Percentiles rank a stretch among this genome's conserved stretches.
Evolutionary conservation across 2,329 filamentous ascomycete species (phyloP).

Genomic region (Sclerotinia subarctica): DNA sequence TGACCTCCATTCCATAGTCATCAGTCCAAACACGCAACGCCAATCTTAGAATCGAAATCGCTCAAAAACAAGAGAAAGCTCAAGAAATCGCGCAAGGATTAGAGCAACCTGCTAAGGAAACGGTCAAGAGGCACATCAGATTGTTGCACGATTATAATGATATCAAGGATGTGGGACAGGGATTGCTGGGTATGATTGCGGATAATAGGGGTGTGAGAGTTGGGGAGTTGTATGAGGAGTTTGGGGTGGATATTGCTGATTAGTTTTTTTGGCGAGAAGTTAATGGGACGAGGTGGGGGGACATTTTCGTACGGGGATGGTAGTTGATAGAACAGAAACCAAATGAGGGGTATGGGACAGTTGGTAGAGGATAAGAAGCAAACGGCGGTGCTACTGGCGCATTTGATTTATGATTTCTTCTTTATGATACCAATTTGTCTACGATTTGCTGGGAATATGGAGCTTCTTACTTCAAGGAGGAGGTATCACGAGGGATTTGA

Average conservation of each 20-base stretch:
- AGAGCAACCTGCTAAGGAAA: constrained; percentile 42
- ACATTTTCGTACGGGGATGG: not conserved
- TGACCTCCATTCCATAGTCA: constrained; percentile 35
- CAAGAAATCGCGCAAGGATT: constrained; percentile 39
- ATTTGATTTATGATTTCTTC: not conserved
- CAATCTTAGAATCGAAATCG: constrained; percentile 42
- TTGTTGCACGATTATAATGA: constrained; percentile 68
- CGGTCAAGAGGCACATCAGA: constrained; percentile 61
- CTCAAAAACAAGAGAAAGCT: constrained; percentile 37
- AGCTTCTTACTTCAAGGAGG: too few relatives aligned
- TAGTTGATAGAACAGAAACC: not conserved
- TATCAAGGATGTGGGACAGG: constrained; percentile 65
- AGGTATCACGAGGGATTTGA: not conserved
- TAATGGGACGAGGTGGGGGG: not conserved
- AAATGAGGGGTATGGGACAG: not conserved
- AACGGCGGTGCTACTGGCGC: too few relatives aligned
- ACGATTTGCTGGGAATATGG: not conserved
- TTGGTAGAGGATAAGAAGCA: not conserved
- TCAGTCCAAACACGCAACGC: constrained; percentile 46
- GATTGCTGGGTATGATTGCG: constrained; percentile 64
- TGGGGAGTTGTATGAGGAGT: constrained; percentile 39
- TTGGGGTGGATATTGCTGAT: constrained; percentile 38
- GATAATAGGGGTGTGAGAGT: constrained; percentile 54
- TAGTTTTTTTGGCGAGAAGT: constrained; percentile 14
- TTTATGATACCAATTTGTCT: constrained; percentile 5